Percentiles rank a stretch among this genome's conserved stretches.
Conservation (phyloP, 768 basidiomycete species). For the Leccinum disarticulatum region DNA sequence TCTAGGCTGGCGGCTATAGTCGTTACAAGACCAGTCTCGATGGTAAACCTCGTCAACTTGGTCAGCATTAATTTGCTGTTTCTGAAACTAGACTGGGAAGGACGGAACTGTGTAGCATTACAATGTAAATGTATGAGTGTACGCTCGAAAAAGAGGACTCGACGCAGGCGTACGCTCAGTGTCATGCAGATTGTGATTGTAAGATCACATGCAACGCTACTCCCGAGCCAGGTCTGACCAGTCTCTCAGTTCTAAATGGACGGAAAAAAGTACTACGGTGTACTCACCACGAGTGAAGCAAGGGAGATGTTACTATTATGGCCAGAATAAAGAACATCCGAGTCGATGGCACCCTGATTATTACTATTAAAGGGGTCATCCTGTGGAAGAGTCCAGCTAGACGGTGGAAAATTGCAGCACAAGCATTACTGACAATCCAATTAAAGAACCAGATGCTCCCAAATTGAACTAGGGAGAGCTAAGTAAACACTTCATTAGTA, state of each 20-base stretch:
- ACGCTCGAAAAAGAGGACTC: background rate
- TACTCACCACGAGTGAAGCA: background rate
- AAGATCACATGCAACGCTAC: background rate
- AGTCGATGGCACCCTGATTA: too few relatives aligned
- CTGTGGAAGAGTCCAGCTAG: background rate
- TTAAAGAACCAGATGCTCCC: accelerated
- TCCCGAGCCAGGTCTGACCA: background rate
- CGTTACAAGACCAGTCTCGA: constrained; percentile 28
- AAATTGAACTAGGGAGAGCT: too few relatives aligned
- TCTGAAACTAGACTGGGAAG: constrained; percentile 6
- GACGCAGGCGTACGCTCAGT: background rate
- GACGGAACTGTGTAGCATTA: constrained; percentile 10
- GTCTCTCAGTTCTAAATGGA: background rate
- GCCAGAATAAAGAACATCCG: too few relatives aligned
- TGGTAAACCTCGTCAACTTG: constrained; percentile 21
- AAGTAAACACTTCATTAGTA: too few relatives aligned
- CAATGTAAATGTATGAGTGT: background rate
- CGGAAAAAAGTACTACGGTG: background rate
- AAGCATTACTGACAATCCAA: too few relatives aligned
- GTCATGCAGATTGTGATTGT: background rate
- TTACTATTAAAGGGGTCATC: too few relatives aligned
- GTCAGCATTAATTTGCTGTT: constrained; percentile 1
- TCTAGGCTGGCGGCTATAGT: constrained; percentile 17
- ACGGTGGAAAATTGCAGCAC: background rate
- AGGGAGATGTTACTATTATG: too few relatives aligned